Conservation (phyloP, 495 filamentous ascomycete species). For the Filosporella fistucella region DNA sequence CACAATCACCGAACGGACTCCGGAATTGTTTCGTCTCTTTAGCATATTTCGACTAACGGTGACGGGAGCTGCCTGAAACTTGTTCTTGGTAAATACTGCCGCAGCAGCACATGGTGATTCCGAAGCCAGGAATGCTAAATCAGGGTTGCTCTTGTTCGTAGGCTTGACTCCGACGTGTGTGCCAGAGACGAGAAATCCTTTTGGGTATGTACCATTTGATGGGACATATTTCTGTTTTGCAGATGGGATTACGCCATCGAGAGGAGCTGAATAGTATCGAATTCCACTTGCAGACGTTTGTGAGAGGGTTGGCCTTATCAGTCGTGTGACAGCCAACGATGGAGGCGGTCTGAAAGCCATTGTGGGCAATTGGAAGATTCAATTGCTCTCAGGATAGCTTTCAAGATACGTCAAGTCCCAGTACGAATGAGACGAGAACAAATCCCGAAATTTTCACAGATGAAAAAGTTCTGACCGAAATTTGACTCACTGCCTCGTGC, state of each 20-base stretch:
- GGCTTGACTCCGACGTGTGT: slow-evolving; percentile 93
- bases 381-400: neutral
- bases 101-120: slow-evolving; percentile 86
- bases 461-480: too few relatives aligned
- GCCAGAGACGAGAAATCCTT: slow-evolving; percentile 83
- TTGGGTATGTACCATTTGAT: slow-evolving; percentile 76
- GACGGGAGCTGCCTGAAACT: slow-evolving; percentile 95
- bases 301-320: slow-evolving; percentile 15
- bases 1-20: slow-evolving; percentile 78
- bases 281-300: neutral
- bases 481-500: too few relatives aligned
- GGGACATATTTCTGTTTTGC: slow-evolving; percentile 87
- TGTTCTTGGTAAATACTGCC: slow-evolving; percentile 96
- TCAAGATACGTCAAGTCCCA: too few relatives aligned
- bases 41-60: slow-evolving; percentile 74
- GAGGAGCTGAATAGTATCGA: slow-evolving; percentile 54
- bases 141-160: slow-evolving; percentile 79
- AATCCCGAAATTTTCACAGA: too few relatives aligned
- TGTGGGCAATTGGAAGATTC: slow-evolving; percentile 1
- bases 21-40: slow-evolving; percentile 56
- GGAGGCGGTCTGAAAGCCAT: slow-evolving; percentile 22
- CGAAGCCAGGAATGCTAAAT: slow-evolving; percentile 85
- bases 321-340: slow-evolving; percentile 6
- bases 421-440: too few relatives aligned
- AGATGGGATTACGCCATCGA: slow-evolving; percentile 58